Evolutionary conservation across 2,329 filamentous ascomycete species (phyloP).

Genomic region (Diaporthe ilicicola): DNA sequence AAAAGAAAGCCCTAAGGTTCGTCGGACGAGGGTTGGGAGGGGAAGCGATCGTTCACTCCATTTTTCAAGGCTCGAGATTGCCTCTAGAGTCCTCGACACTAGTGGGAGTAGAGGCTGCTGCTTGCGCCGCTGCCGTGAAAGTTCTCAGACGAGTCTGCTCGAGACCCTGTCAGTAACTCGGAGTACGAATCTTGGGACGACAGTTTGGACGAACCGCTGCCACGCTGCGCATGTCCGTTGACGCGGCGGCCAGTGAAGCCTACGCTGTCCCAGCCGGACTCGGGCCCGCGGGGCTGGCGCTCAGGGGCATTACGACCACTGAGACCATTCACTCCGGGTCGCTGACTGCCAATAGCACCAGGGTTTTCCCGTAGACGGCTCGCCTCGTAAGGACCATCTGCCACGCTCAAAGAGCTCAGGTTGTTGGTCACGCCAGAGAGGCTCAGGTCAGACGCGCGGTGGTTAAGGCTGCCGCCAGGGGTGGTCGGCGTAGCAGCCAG

Average conservation of each 20-base stretch:
- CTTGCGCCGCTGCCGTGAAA: constrained; percentile 31
- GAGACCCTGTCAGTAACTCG: constrained; percentile 34
- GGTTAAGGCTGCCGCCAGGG: constrained; percentile 37
- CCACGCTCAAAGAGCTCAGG: constrained; percentile 59
- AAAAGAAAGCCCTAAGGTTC: constrained; percentile 24
- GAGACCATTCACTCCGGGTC: constrained; percentile 59
- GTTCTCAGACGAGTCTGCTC: constrained; percentile 35
- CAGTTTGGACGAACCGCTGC: constrained; percentile 57
- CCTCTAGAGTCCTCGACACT: neutral
- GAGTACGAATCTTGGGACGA: constrained; percentile 32
- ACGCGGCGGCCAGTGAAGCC: constrained; percentile 64
- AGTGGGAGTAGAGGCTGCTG: constrained; percentile 34
- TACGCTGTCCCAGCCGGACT: constrained; percentile 62
- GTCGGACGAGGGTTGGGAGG: constrained; percentile 18
- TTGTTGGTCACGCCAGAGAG: constrained; percentile 48
- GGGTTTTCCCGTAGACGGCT: constrained; percentile 57
- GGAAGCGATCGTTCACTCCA: constrained; percentile 16
- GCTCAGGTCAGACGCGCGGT: constrained; percentile 45
- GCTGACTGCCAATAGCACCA: constrained; percentile 72
- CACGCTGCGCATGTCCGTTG: constrained; percentile 69
- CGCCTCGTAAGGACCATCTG: constrained; percentile 57
- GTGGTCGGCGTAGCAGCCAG: constrained; percentile 47
- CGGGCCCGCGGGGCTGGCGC: constrained; percentile 70
- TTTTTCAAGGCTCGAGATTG: constrained; percentile 15
- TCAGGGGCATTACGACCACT: constrained; percentile 60